Percentiles rank a stretch among this genome's conserved stretches.
Evolutionary conservation across 805 yeast species (phyloP).

Genomic region (Schwanniomyces vanrijiae): DNA sequence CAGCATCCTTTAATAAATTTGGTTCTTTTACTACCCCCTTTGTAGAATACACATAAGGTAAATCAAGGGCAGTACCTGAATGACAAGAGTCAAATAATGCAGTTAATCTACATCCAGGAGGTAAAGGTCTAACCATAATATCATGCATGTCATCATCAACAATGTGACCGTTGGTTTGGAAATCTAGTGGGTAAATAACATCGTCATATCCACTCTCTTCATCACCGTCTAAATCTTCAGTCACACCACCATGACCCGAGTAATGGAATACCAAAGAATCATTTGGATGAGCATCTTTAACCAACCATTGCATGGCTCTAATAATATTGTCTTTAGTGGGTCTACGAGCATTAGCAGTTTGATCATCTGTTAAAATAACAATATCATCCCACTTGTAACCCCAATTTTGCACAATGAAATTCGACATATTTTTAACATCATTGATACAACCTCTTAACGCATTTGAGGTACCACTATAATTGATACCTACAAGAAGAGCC

Average conservation of each 20-base stretch:
- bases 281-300: slow-evolving; percentile 36
- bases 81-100: slow-evolving; percentile 41
- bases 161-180: slow-evolving; percentile 30
- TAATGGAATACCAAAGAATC: slow-evolving; percentile 41
- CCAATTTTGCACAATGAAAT: slow-evolving; percentile 25
- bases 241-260: slow-evolving; percentile 41
- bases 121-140: slow-evolving; percentile 36
- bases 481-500: slow-evolving; percentile 37
- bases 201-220: slow-evolving; percentile 39
- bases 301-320: slow-evolving; percentile 42
- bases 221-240: slow-evolving; percentile 36
- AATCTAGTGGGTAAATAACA: slow-evolving; percentile 38
- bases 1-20: slow-evolving; percentile 35
- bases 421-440: slow-evolving; percentile 39
- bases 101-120: slow-evolving; percentile 37
- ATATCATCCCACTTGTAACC: slow-evolving; percentile 38
- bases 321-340: slow-evolving; percentile 34
- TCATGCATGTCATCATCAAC: slow-evolving; percentile 41
- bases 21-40: slow-evolving; percentile 43
- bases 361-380: slow-evolving; percentile 40
- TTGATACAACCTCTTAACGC: slow-evolving; percentile 38
- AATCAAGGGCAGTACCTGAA: slow-evolving; percentile 41
- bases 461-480: slow-evolving; percentile 30
- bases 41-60: slow-evolving; percentile 40
- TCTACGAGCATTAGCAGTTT: slow-evolving; percentile 25